phyloP scores from a whole-genome alignment of 441 rosid species.

The Kokia cookei region DNA sequence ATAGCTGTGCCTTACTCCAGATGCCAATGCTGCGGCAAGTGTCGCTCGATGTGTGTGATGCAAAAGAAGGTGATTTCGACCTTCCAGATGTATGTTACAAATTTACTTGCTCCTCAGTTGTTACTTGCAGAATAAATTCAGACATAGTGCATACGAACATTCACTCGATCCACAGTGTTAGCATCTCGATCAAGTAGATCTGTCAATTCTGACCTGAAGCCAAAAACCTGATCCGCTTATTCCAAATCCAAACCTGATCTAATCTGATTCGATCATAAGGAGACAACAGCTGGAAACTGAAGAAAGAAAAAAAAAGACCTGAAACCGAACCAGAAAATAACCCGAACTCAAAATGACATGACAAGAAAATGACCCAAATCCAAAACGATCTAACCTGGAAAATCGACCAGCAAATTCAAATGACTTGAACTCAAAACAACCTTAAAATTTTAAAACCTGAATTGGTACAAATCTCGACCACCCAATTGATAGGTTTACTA shows the following conservation, averaged over 20 bases:
- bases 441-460: too few relatives aligned
- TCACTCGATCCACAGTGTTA: background rate
- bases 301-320: too few relatives aligned
- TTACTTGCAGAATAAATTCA: background rate
- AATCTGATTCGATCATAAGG: too few relatives aligned
- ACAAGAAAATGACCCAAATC: too few relatives aligned
- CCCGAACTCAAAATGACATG: too few relatives aligned
- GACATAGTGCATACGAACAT: background rate
- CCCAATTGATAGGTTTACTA: background rate
- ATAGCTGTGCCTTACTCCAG: slow-evolving; percentile 22
- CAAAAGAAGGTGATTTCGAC: slow-evolving; percentile 54
- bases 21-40: slow-evolving; percentile 64
- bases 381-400: too few relatives aligned
- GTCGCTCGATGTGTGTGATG: slow-evolving; percentile 69
- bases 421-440: too few relatives aligned
- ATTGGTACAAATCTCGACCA: background rate
- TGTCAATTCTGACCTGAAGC: too few relatives aligned
- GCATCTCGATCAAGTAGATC: too few relatives aligned
- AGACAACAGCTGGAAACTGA: too few relatives aligned
- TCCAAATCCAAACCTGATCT: background rate
- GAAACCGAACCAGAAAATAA: too few relatives aligned
- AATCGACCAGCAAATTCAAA: too few relatives aligned
- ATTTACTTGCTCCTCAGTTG: background rate
- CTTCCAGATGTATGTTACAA: slow-evolving; percentile 51
- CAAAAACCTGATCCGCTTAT: background rate